Evolutionary conservation across 2,329 filamentous ascomycete species (phyloP).

Genomic region (Aspergillus pseudoglaucus): DNA sequence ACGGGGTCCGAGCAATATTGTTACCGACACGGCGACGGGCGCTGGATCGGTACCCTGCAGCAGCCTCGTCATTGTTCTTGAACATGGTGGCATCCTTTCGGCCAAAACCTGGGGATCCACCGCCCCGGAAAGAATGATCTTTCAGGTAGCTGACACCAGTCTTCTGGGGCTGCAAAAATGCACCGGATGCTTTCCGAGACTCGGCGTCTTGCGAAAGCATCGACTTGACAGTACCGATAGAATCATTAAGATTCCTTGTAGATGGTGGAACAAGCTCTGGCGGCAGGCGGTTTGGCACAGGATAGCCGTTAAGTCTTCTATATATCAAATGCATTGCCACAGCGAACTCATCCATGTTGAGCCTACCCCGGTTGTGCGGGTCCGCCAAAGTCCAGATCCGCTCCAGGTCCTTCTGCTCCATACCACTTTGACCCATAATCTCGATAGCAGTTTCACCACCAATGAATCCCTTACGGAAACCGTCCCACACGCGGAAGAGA

Average conservation of each 20-base stretch:
- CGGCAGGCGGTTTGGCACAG: conserved; percentile 77
- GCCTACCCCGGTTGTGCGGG: conserved; percentile 83
- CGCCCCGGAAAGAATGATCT: conserved; percentile 78
- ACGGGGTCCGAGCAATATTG: conserved; percentile 63
- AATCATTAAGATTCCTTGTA: conserved; percentile 85
- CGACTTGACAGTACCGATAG: conserved; percentile 86
- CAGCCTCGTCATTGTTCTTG: conserved; percentile 83
- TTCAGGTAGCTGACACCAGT: conserved; percentile 99
- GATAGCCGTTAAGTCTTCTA: conserved; percentile 91
- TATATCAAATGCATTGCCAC: conserved; percentile 99
- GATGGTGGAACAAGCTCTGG: conserved; percentile 92
- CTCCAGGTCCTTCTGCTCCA: conserved; percentile 85
- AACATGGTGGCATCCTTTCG: conserved; percentile 95
- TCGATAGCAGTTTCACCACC: conserved; percentile 89
- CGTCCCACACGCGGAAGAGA: conserved; percentile 94
- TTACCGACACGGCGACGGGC: conserved; percentile 76
- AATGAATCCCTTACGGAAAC: conserved; percentile 85
- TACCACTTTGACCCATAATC: conserved; percentile 91
- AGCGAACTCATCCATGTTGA: conserved; percentile 95
- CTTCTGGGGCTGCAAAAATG: conserved; percentile 84
- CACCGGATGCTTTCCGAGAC: conserved; percentile 78
- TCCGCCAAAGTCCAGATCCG: conserved; percentile 92
- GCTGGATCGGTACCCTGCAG: conserved; percentile 86
- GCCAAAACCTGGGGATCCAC: conserved; percentile 50
- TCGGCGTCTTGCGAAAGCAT: conserved; percentile 87